These are phyloP conservation scores for Penicillium sp. DNA, from an alignment of 2,329 filamentous ascomycete genomes.

Conservation along the genomic window DNA sequence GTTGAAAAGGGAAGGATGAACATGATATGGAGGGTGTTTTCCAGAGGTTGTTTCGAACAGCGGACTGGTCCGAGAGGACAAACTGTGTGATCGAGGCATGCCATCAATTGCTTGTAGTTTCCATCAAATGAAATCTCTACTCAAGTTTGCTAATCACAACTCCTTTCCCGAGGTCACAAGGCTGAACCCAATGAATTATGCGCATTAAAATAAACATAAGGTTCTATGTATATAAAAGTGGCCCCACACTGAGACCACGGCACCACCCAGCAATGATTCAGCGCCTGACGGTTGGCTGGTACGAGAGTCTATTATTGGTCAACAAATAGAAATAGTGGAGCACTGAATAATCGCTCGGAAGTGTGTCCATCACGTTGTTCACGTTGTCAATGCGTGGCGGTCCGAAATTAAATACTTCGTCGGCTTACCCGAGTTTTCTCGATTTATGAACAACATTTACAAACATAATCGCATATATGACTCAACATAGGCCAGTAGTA, in stretches of 20 bases:
- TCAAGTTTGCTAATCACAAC: not conserved
- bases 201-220: not conserved
- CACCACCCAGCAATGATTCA: constrained; percentile 1
- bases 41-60: not conserved
- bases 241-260: not conserved
- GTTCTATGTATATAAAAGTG: not conserved
- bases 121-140: not conserved
- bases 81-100: not conserved
- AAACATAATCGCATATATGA: not conserved
- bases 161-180: too few species aligned
- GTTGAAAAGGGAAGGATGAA: not conserved
- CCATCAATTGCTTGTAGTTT: not conserved
- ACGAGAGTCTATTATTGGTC: fast-evolving
- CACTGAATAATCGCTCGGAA: not conserved
- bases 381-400: not conserved
- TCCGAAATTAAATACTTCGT: not conserved
- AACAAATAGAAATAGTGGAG: fast-evolving
- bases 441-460: not conserved
- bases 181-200: not conserved
- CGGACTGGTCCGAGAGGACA: too few species aligned
- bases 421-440: not conserved
- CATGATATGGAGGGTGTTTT: not conserved
- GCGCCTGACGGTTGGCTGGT: not conserved
- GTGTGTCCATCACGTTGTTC: not conserved
- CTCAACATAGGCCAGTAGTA: not conserved